Percentiles rank a stretch among this genome's conserved stretches.
Conservation (phyloP, 2,329 filamentous ascomycete genomes). For the Claviceps paspali region DNA sequence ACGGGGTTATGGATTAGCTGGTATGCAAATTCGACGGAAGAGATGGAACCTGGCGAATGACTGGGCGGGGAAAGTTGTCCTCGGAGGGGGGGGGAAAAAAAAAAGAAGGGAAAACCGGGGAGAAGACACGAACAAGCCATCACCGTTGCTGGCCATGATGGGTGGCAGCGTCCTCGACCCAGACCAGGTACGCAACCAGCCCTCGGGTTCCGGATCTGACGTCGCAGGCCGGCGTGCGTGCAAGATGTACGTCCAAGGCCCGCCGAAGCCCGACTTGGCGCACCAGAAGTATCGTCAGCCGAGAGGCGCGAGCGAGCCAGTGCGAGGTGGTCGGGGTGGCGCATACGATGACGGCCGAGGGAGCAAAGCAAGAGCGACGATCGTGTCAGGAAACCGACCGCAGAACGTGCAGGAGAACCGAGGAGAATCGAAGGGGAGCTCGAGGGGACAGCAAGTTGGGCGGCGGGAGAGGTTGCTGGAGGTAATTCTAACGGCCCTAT, state of each 20-base stretch:
- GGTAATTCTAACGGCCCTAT: not conserved
- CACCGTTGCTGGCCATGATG: constrained; percentile 39
- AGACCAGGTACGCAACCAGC: not conserved
- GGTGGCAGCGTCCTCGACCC: constrained; percentile 5
- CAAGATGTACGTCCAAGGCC: constrained; percentile 1
- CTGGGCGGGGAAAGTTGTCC: too few species aligned
- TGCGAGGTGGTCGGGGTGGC: not conserved
- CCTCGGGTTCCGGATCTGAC: not conserved
- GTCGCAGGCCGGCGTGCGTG: not conserved
- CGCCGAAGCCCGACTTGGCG: constrained; percentile 4
- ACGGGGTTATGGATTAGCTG: constrained; percentile 1
- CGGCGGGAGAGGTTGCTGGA: not conserved
- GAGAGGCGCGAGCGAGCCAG: constrained; percentile 6
- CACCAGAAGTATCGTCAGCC: constrained; percentile 2
- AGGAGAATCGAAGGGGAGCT: not conserved
- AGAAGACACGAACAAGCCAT: constrained; percentile 29
- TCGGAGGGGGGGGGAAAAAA: not conserved
- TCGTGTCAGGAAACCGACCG: not conserved
- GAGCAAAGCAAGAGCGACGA: not conserved
- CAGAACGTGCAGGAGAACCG: not conserved
- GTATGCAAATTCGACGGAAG: too few species aligned
- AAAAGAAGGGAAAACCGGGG: too few species aligned
- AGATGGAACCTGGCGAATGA: too few species aligned
- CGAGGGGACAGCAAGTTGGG: not conserved
- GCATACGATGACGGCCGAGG: constrained; percentile 2